Evolutionary conservation across 352 stramenopile genomes (phyloP), one percentile per base, ranked within the genome.

Genomic region (Pythium sp.): DNA sequence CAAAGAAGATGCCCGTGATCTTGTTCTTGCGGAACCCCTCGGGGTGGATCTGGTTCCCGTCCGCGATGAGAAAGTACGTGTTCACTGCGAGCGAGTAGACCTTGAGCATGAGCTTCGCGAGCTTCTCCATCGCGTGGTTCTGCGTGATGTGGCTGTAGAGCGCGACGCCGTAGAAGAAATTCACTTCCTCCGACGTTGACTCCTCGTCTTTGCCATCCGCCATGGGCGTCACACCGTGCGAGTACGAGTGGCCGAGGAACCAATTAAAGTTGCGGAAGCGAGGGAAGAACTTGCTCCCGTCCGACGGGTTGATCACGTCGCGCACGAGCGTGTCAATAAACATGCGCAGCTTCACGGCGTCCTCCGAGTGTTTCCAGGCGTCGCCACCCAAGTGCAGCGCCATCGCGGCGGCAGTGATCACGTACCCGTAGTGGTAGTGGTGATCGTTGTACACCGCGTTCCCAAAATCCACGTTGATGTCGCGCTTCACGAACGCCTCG

Each of bases 391-490:
- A 67, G 54, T 82, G 71, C 38, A 87, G 62, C 26, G 72, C 64
- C 62, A 90, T 90, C 22, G 76, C 78, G 28, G 76, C 74, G 0
- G 77, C 83, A 9, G 73, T 87, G 53, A 90, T 79, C 20, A 82
- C 70, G 62, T 91, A 91, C 68, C 83, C 83, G 59, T 89, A 91
- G 66, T 91, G 83, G 41, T 90, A 91, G 67, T 91, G 81, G 64
- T 91, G 83, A 56, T 91, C 83, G 51, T 90, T 91, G 77, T 90
- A 91, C 36, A 89, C 78, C 26, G 71, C 72, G 65, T 90, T 91
- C 55, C 83, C 81, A 58, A 91, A 91, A 61, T 91, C 83, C 24
- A 89, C 79, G 68, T 91, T 88, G 64, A 90, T 78, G 66, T 91
- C 83, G 32, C 85, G 74, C 69, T 77, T 85, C 34, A 28, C 32